Percentiles rank a stretch among this genome's conserved stretches.
Evolutionary conservation across 2,329 filamentous ascomycete species (phyloP).

Genomic region (Cladosporium sp.): DNA sequence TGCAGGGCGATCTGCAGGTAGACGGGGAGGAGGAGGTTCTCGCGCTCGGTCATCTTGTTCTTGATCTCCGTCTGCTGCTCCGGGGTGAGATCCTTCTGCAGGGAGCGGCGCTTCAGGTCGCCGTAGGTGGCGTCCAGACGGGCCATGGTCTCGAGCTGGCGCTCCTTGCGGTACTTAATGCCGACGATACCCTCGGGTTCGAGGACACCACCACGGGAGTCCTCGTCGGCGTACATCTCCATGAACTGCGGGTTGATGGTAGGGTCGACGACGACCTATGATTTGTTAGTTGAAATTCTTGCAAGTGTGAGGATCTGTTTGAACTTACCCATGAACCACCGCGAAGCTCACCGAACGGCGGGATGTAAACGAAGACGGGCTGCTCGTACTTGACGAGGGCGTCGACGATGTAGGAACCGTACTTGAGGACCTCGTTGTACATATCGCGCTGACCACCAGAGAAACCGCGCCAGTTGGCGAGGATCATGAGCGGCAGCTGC

Average conservation of each 20-base stretch:
- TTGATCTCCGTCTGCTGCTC: conserved; percentile 78
- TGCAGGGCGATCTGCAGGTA: conserved; percentile 95
- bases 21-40: conserved; percentile 84
- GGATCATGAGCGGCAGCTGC: conserved; percentile 96
- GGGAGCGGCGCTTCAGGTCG: conserved; percentile 74
- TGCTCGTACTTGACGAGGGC: conserved; percentile 98
- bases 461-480: conserved; percentile 99
- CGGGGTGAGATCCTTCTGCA: conserved; percentile 61
- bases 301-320: background rate
- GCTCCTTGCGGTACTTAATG: conserved; percentile 98
- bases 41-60: conserved; percentile 75
- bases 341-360: conserved; percentile 91
- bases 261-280: conserved; percentile 85
- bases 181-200: conserved; percentile 97
- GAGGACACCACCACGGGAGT: conserved; percentile 92
- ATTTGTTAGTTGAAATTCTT: conserved; percentile 4
- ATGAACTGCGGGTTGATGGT: conserved; percentile 95
- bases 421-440: conserved; percentile 99
- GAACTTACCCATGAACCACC: conserved; percentile 84
- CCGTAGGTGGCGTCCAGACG: conserved; percentile 83
- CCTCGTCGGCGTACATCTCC: conserved; percentile 99
- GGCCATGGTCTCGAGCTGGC: conserved; percentile 96
- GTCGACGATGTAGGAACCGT: conserved; percentile 98
- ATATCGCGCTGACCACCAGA: conserved; percentile 98
- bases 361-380: conserved; percentile 98